Percentiles rank a stretch among this genome's conserved stretches.
These are phyloP conservation scores for Graphilbum sp. DNA, from an alignment of 2,329 filamentous ascomycete genomes.

Conservation along the genomic window DNA sequence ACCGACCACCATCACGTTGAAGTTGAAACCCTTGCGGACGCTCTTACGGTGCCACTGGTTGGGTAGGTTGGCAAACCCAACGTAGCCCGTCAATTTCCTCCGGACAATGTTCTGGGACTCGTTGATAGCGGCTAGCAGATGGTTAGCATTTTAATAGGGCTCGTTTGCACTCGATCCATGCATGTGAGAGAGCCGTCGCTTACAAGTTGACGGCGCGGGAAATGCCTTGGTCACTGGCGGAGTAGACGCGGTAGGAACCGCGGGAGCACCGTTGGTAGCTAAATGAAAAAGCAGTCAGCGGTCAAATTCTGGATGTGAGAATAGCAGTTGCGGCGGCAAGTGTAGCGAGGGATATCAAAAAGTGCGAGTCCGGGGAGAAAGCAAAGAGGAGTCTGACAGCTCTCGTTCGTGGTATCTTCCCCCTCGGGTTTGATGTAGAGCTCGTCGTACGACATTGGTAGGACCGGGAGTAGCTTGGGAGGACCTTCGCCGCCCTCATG, in stretches of 20 bases:
- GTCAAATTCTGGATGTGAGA: not conserved
- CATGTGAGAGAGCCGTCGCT: too few species aligned
- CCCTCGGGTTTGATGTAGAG: conserved; percentile 19
- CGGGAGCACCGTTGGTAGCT: conserved; percentile 25
- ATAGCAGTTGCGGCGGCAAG: not conserved
- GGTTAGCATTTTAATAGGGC: too few species aligned
- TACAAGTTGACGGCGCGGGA: not conserved
- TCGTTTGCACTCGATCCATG: too few species aligned
- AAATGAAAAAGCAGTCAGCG: conserved; percentile 20
- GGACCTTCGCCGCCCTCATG: conserved; percentile 30
- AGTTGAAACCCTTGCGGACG: conserved; percentile 99
- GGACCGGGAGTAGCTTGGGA: conserved; percentile 25
- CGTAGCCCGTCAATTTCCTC: conserved; percentile 94
- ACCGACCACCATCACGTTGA: conserved; percentile 99
- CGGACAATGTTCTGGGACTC: conserved; percentile 92
- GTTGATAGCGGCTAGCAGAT: conserved; percentile 26
- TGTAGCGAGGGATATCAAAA: too few species aligned
- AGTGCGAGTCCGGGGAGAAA: conserved; percentile 7
- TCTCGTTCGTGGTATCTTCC: not conserved
- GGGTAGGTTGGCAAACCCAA: conserved; percentile 94
- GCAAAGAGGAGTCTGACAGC: conserved; percentile 7
- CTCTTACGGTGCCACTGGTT: conserved; percentile 99
- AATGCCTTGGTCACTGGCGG: not conserved
- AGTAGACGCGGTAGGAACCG: not conserved
- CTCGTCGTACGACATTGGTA: conserved; percentile 30